These are phyloP conservation scores for Entomortierella parvispora DNA, from an alignment of 192 early-diverging fungal species.

Conservation along the genomic window DNA sequence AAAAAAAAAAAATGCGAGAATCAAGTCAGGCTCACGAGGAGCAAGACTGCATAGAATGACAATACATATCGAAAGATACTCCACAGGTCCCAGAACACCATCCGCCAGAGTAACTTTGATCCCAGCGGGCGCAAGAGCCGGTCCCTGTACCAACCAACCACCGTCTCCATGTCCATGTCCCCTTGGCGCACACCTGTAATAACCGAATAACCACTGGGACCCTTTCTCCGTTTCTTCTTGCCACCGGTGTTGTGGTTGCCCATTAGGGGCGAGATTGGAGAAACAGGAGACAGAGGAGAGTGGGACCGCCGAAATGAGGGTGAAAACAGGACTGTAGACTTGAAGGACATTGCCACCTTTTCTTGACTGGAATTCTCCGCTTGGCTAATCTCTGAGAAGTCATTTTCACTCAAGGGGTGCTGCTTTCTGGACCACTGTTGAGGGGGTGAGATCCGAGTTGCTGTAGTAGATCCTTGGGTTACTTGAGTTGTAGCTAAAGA, in stretches of 20 bases:
- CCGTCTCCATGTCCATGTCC: not conserved
- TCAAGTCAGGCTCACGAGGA: conserved; percentile 24
- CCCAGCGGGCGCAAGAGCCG: conserved; percentile 3
- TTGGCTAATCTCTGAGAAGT: too few species aligned
- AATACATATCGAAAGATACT: conserved; percentile 19
- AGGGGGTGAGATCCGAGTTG: not conserved
- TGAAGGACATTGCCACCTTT: too few species aligned
- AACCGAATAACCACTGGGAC: too few species aligned
- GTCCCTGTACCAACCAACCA: not conserved
- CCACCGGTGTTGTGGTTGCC: too few species aligned
- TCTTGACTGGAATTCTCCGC: too few species aligned
- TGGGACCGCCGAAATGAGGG: too few species aligned
- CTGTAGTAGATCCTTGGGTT: conserved; percentile 16
- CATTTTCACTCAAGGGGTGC: too few species aligned
- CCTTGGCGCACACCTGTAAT: too few species aligned
- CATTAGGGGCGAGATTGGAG: too few species aligned
- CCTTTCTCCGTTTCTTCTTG: too few species aligned
- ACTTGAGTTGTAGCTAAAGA: not conserved
- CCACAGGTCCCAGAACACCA: conserved; percentile 30
- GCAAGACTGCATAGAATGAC: conserved; percentile 28
- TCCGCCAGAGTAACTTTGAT: conserved; percentile 24
- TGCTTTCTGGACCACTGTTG: not conserved
- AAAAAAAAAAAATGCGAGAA: not conserved
- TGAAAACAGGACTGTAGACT: too few species aligned
- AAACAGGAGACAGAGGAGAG: too few species aligned